phyloP scores from a whole-genome alignment of 2,329 filamentous ascomycete species.

The Fusarium floridanum region DNA sequence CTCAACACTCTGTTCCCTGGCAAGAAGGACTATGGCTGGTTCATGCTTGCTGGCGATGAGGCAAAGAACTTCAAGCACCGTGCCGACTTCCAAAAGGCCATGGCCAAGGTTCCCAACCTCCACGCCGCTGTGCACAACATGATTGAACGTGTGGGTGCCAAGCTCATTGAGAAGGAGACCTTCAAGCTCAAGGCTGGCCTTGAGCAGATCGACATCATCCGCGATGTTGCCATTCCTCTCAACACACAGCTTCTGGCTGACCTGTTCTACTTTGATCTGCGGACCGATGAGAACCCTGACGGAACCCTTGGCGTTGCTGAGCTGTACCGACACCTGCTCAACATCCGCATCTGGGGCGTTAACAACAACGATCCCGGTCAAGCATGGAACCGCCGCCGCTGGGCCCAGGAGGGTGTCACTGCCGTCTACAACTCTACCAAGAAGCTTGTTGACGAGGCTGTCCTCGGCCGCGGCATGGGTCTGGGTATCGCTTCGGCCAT shows the following conservation, averaged over 20 bases:
- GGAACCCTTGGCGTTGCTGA: conserved; percentile 58
- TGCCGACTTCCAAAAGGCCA: conserved; percentile 46
- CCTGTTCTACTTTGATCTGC: conserved; percentile 70
- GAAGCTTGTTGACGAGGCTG: conserved; percentile 55
- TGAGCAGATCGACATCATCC: conserved; percentile 57
- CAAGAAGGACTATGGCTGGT: conserved; percentile 55
- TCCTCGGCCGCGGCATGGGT: conserved; percentile 48
- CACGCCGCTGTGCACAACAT: conserved; percentile 49
- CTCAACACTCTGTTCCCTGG: conserved; percentile 51
- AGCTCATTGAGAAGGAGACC: conserved; percentile 57
- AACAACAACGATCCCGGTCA: conserved; percentile 62
- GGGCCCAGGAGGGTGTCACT: conserved; percentile 56
- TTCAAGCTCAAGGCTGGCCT: conserved; percentile 54
- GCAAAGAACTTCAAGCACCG: conserved; percentile 50
- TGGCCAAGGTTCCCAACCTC: conserved; percentile 52
- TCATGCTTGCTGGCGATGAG: conserved; percentile 55
- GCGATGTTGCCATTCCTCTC: conserved; percentile 70
- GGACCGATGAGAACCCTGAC: conserved; percentile 64
- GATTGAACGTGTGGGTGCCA: conserved; percentile 49
- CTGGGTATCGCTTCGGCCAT: conserved; percentile 48
- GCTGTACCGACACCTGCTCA: conserved; percentile 57
- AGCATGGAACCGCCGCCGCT: conserved; percentile 60
- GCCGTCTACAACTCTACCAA: conserved; percentile 55
- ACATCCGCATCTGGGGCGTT: conserved; percentile 60
- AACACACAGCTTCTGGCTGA: conserved; percentile 68